phyloP scores from a whole-genome alignment of 2,329 filamentous ascomycete species.

The Colletotrichum nymphaeae region DNA sequence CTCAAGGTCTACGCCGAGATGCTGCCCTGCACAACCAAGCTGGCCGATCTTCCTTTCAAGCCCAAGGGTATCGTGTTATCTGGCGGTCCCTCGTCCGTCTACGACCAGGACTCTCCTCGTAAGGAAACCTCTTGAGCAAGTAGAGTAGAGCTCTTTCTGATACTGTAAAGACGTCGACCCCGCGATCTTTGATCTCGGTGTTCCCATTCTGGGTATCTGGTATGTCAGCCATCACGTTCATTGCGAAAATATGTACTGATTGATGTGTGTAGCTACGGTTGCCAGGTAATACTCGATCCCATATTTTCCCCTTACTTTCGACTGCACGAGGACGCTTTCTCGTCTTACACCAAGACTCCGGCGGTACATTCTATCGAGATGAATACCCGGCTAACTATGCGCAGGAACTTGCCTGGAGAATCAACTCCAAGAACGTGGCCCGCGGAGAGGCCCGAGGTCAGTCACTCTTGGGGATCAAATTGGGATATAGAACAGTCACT shows the following conservation, averaged over 20 bases:
- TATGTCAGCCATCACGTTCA: constrained; percentile 51
- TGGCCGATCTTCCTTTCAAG: constrained; percentile 80
- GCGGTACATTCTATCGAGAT: background rate
- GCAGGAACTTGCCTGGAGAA: constrained; percentile 80
- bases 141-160: constrained; percentile 19
- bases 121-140: constrained; percentile 37
- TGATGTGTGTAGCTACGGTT: constrained; percentile 12
- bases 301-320: background rate
- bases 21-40: constrained; percentile 87
- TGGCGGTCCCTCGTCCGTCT: constrained; percentile 76
- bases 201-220: constrained; percentile 71
- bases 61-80: constrained; percentile 82
- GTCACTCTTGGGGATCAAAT: background rate
- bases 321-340: background rate
- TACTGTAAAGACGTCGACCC: constrained; percentile 73
- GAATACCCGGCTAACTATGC: background rate
- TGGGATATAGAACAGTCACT: background rate
- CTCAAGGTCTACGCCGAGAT: constrained; percentile 89
- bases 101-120: constrained; percentile 77
- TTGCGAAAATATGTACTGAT: background rate
- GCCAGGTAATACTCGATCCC: constrained; percentile 1
- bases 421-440: constrained; percentile 66
- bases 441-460: constrained; percentile 68
- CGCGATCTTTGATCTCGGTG: constrained; percentile 79
- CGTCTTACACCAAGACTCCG: background rate